Conservation (phyloP, 2,329 filamentous ascomycete species). For the Triangularia verruculosa region DNA sequence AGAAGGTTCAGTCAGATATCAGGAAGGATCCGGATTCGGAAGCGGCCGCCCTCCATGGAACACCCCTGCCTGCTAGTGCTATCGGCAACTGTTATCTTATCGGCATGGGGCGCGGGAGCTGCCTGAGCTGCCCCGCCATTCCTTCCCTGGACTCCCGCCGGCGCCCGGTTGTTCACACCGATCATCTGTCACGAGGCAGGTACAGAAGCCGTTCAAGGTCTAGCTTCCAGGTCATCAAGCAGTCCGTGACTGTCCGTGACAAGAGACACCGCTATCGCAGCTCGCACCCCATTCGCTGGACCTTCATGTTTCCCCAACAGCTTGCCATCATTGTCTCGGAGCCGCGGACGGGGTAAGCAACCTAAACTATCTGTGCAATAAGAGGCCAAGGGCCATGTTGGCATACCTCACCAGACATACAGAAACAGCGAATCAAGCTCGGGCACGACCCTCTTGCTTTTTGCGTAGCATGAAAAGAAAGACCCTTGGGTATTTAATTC, state of each 20-base stretch:
- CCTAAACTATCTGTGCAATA: not conserved
- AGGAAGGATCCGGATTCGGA: not conserved
- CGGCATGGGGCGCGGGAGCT: not conserved
- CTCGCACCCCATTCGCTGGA: slow-evolving; percentile 2
- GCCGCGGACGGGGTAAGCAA: not conserved
- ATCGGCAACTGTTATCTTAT: not conserved
- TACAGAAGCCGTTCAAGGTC: slow-evolving; percentile 1
- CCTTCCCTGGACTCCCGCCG: not conserved
- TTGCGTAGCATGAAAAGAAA: slow-evolving; percentile 2
- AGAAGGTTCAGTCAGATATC: not conserved
- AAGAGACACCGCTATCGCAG: not conserved
- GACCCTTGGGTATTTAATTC: not conserved
- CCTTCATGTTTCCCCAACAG: not conserved
- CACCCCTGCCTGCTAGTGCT: not conserved
- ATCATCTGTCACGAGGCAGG: slow-evolving; percentile 7
- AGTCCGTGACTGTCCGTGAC: not conserved
- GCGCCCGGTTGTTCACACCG: not conserved
- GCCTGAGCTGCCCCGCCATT: not conserved
- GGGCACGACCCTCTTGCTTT: slow-evolving; percentile 16
- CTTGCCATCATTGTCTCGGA: slow-evolving; percentile 10
- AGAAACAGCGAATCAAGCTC: slow-evolving; percentile 19
- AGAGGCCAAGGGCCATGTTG: not conserved
- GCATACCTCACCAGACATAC: slow-evolving; percentile 1
- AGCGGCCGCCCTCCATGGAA: not conserved
- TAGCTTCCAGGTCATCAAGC: not conserved